These are phyloP conservation scores for Acacia acuminata DNA, from an alignment of 306 rosid species.

Conservation along the genomic window DNA sequence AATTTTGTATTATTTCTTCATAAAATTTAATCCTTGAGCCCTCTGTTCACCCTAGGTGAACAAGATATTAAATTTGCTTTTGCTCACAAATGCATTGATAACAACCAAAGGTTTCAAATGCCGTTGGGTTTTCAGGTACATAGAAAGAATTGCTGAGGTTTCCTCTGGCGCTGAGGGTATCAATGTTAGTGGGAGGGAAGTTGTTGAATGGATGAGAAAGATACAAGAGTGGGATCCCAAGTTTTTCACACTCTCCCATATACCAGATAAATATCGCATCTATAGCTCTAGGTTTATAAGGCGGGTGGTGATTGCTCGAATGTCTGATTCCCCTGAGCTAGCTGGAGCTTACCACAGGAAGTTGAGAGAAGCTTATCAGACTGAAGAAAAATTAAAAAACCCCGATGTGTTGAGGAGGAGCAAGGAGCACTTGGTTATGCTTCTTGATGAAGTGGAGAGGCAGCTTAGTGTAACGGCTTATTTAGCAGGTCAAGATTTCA, in stretches of 20 bases:
- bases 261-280: constrained; percentile 67
- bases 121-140: constrained; percentile 61
- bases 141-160: constrained; percentile 82
- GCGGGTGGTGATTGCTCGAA: constrained; percentile 77
- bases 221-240: constrained; percentile 89
- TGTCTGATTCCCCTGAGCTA: constrained; percentile 85
- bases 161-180: constrained; percentile 59
- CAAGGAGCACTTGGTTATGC: constrained; percentile 61
- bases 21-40: constrained; percentile 4
- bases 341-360: constrained; percentile 82
- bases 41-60: background rate
- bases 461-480: constrained; percentile 61
- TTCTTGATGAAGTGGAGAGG: constrained; percentile 75
- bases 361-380: constrained; percentile 79
- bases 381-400: constrained; percentile 76
- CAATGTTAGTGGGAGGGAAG: constrained; percentile 54
- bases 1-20: background rate
- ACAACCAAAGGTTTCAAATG: background rate
- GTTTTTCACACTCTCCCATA: constrained; percentile 67
- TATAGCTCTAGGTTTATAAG: constrained; percentile 76
- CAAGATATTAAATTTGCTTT: background rate
- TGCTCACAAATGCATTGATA: constrained; percentile 8
- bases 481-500: constrained; percentile 74
- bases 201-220: constrained; percentile 84
- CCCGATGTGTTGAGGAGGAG: constrained; percentile 48